phyloP scores from a whole-genome alignment of 1,284 basidiomycete genomes.

The Puccinia brachypodii region DNA sequence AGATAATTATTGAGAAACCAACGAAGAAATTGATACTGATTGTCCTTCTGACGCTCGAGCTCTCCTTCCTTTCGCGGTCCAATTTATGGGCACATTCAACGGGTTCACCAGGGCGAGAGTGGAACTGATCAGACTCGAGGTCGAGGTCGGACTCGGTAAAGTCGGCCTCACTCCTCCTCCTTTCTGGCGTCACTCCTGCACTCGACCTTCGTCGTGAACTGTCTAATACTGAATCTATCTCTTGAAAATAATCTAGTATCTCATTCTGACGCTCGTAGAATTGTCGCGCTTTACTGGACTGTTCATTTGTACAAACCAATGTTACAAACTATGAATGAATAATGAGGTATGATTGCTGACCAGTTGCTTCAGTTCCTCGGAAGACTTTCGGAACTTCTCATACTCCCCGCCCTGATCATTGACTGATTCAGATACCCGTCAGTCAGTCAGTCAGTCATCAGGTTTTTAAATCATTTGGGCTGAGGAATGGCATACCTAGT shows the following conservation, averaged over 20 bases:
- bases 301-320: neutral
- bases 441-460: neutral
- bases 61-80: conserved; percentile 19
- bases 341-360: neutral
- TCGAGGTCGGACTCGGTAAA: neutral
- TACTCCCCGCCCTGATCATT: conserved; percentile 39
- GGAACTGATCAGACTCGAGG: neutral
- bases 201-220: neutral
- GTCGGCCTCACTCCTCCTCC: neutral
- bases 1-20: no score
- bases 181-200: neutral
- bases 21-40: conserved; percentile 37
- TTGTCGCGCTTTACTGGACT: conserved; percentile 24
- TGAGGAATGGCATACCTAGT: neutral
- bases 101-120: neutral
- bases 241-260: conserved; percentile 38
- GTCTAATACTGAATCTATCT: conserved; percentile 32
- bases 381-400: conserved; percentile 21
- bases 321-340: neutral
- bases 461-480: neutral
- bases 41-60: conserved; percentile 15
- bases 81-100: conserved; percentile 27
- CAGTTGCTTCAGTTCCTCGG: conserved; percentile 21
- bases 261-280: conserved; percentile 40
- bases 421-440: neutral